Evolutionary conservation across 2,329 filamentous ascomycete genomes (phyloP), one percentile per base, ranked within the genome.

Genomic region (Seiridium cupressi): DNA sequence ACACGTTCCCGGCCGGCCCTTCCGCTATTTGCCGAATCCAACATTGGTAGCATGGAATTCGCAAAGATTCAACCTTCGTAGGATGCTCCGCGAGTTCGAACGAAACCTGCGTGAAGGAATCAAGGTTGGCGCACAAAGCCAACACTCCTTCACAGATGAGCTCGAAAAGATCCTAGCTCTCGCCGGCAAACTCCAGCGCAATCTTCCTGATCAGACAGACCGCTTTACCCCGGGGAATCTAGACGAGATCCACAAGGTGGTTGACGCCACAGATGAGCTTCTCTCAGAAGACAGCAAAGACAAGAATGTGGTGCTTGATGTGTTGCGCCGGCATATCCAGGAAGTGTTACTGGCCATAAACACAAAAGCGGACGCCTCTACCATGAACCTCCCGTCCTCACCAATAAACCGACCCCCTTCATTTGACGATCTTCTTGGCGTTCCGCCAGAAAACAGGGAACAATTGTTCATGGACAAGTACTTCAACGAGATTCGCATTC

Each of bases 21-120:
- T 82, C 62, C 81, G 81, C 1, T 79, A 80, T 68, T 74, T 87
- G 1, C 84, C 84, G 0, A 87, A 87, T 62, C 84, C 84, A 0
- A 86, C 84, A 0, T 73, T 77, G 1, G 81, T 82, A 57, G 72
- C 70, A n/a, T 86, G 83, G 83, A 78, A 84, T 60, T 82, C 76
- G 60, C 75, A 77, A 49, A 77, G 77, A 2, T 77, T 84, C 42
- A 78, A 75, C 44, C 65, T 84, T 1, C 66, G 71, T 13, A 76
- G 73, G 55, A 68, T 83, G 1, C 66, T 83, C 10, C 42, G 32
- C 31, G 54, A 44, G 42, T 57, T 57, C 32, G 31, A 55, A 65
- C 71, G 9, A 74, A 63, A 70, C 54, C 44, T 59, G 38, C 42
- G 8, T 11, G 62, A 55, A n/a, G 18, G 44, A 18, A 18, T 46